Evolutionary conservation across 1,139 yeast genomes (phyloP).

Genomic region (Scheffersomyces parashehatae): DNA sequence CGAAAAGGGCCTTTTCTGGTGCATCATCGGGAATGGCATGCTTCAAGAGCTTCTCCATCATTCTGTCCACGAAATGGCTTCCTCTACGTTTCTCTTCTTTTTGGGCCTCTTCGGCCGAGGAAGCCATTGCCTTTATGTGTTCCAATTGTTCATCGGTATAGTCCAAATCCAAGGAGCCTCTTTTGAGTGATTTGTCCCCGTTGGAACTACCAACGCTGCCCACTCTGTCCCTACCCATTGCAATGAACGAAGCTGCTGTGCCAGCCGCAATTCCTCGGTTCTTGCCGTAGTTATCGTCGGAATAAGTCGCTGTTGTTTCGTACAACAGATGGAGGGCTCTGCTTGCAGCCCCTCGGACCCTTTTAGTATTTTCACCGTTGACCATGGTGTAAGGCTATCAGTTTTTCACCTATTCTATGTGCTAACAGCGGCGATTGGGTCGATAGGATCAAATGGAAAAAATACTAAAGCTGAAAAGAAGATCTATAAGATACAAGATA

Average conservation of each 20-base stretch:
- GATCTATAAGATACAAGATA: too few species aligned
- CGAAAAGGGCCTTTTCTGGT: slow-evolving; percentile 48
- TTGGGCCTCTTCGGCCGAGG: slow-evolving; percentile 25
- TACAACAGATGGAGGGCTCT: slow-evolving; percentile 16
- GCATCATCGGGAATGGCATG: slow-evolving; percentile 49
- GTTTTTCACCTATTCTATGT: too few species aligned
- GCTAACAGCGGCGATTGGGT: too few species aligned
- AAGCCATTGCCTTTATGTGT: slow-evolving; percentile 20
- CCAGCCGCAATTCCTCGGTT: slow-evolving; percentile 56
- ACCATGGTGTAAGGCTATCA: too few species aligned
- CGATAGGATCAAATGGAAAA: too few species aligned
- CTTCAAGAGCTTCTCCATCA: slow-evolving; percentile 53
- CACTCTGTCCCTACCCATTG: slow-evolving; percentile 50
- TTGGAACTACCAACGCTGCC: slow-evolving; percentile 15
- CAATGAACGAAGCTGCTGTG: slow-evolving; percentile 58
- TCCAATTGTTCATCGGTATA: slow-evolving; percentile 19
- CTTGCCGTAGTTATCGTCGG: slow-evolving; percentile 33
- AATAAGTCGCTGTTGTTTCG: slow-evolving; percentile 23
- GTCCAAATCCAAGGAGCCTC: slow-evolving; percentile 7
- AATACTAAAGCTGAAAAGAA: too few species aligned
- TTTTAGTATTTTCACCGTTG: too few species aligned
- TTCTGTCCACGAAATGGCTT: slow-evolving; percentile 57
- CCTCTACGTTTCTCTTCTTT: slow-evolving; percentile 11
- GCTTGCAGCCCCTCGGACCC: slow-evolving; percentile 5
- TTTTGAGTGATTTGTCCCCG: slow-evolving; percentile 6